Conservation (phyloP, 129 eudicot genomes). For the Arctium lappa region DNA sequence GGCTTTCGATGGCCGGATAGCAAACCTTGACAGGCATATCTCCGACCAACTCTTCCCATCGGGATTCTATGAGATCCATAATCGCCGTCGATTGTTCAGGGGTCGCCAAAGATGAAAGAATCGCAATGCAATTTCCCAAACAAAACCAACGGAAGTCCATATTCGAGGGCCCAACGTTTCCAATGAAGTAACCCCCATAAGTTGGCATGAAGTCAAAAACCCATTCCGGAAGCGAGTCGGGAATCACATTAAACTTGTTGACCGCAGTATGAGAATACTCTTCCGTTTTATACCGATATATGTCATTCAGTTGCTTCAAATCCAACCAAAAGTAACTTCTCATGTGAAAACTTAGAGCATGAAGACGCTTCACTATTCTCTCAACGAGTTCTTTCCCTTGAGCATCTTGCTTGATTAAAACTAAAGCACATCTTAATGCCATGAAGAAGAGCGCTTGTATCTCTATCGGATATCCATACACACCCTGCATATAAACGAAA, state of each 20-base stretch:
- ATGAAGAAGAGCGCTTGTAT: slow-evolving; percentile 94
- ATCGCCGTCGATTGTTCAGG: slow-evolving; percentile 78
- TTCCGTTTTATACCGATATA: slow-evolving; percentile 88
- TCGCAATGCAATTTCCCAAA: slow-evolving; percentile 90
- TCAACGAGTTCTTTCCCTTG: slow-evolving; percentile 79
- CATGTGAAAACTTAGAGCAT: slow-evolving; percentile 94
- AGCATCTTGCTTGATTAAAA: slow-evolving; percentile 74
- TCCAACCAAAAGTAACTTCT: slow-evolving; percentile 93
- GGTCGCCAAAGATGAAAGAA: slow-evolving; percentile 86
- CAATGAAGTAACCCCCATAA: slow-evolving; percentile 86
- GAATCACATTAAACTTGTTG: slow-evolving; percentile 92
- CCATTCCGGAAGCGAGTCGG: slow-evolving; percentile 98
- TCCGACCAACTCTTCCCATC: slow-evolving; percentile 95
- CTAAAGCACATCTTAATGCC: slow-evolving; percentile 87
- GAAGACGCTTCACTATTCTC: slow-evolving; percentile 78
- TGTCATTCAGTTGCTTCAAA: slow-evolving; percentile 84
- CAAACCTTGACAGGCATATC: slow-evolving; percentile 95
- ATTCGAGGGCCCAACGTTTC: slow-evolving; percentile 91
- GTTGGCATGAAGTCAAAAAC: slow-evolving; percentile 91
- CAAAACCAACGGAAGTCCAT: slow-evolving; percentile 99
- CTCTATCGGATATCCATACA: slow-evolving; percentile 93
- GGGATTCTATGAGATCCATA: slow-evolving; percentile 89
- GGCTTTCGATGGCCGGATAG: slow-evolving; percentile 91
- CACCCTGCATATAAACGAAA: slow-evolving; percentile 52
- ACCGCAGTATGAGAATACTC: slow-evolving; percentile 96